Base-by-base conservation (phyloP, 1,284 basidiomycete genomes). In the Tylopilus sp. region DNA sequence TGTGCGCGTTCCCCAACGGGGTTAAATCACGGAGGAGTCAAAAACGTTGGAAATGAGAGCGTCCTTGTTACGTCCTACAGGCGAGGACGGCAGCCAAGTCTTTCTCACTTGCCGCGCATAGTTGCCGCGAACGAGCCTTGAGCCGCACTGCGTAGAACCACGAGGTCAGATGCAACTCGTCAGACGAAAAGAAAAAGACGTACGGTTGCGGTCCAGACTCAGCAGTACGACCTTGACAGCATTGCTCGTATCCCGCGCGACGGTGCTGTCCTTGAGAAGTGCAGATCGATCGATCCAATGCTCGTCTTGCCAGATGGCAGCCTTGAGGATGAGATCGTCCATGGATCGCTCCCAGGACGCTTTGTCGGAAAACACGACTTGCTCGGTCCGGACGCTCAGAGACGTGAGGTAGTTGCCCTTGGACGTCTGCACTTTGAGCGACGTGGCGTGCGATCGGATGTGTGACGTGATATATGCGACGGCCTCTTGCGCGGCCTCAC, bases 291-390 rank as follows among this genome's bases (percentile, higher is more conserved):
- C 91, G 19, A 86, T 74, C 83, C 94, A 98, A 63, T 97, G 92
- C 41, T 92, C 86, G 44, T 86, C 80, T 65, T 97, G 96, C 90
- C 93, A 97, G 41, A 87, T 76, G 10, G 92, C 91, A 18, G 93
- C 89, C 59, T 89, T 86, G 36, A 99, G 77, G 54, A 98, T 97
- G 44, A 97, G 77, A 64, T 98, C 95, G 66, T 99, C 96, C 86
- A 97, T 93, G 53, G 80, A 92, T 29, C 88, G 76, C 42, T 89
- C 89, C 68, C 75, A 75, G 1, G 76, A 74, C 29, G 69, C 73
- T 33, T 70, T 70, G 45, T 73, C 71, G 18, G 74, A 66, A 59
- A 94, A 92, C 54, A 92, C 86, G 55, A 96, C 81, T 52, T 89
- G 80, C 68, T 99, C 96, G 2, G 81, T 86, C 12, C 94, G 83